Evolutionary conservation across 768 basidiomycete genomes (phyloP), one percentile per base, ranked within the genome.

Genomic region (Suillus lakei): DNA sequence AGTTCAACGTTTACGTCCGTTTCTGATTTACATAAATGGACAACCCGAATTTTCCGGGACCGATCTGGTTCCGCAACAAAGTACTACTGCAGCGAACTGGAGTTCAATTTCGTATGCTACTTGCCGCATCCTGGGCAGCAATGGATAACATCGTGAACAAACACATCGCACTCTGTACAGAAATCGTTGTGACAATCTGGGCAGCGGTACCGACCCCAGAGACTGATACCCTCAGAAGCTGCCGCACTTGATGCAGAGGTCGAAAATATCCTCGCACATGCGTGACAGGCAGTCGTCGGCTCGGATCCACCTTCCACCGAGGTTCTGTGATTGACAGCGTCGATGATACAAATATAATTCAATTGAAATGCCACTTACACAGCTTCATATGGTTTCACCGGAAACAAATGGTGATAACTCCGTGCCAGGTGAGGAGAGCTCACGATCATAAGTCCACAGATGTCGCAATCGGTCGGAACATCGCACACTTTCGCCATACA

Each of bases 371-470:
- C 9, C 5, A 85, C 95, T 78, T 77, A 96, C 95, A 95, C 87
- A 21, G 91, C 83, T 62, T 85, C 80, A 76, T 92, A 99, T 3
- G 88, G 83, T 71, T 92, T 93, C 46, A 98, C 98, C 0, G 98
- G 98, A 77, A 99, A 99, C 50, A 99, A 76, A 74, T 96, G 96
- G 69, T 96, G 92, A 74, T 96, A 97, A 72, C 96, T 98, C 71
- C 98, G 83, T 41, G 98, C 98, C 63, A 99, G 84, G 82, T 99
- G 98, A 16, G 98, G 97, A 59, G 95, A 95, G 77, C 93, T 96
- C 67, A 99, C 98, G 69, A 99, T 95, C 92, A 98, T 98, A 69
- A 99, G 81, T 9, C 95, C 94, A 70, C 98, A 99, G 38, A 99
- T 91, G 76, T 96, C 92, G 74, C 98, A 99, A 74, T 99, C 98